Conservation (phyloP, 768 basidiomycete genomes). For the Suillus plorans region DNA sequence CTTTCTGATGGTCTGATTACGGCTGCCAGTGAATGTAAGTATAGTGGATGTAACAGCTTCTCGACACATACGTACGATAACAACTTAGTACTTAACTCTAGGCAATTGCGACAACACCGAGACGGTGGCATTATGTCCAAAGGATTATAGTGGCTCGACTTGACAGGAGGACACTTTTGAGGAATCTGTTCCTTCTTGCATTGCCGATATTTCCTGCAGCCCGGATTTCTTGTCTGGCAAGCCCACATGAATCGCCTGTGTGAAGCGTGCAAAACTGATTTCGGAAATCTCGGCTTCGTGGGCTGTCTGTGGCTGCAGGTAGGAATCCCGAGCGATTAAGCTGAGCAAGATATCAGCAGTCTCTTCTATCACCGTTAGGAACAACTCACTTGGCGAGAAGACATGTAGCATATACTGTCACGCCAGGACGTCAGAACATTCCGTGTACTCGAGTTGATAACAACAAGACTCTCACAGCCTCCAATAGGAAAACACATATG, state of each 20-base stretch:
- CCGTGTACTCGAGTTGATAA: background rate
- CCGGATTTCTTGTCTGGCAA: background rate
- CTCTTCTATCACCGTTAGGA: background rate
- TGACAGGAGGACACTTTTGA: background rate
- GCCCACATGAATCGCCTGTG: background rate
- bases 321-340: constrained; percentile 29
- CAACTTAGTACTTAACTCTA: background rate
- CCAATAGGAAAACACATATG: constrained; percentile 26
- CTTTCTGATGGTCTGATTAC: background rate
- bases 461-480: constrained; percentile 17
- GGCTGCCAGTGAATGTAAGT: background rate
- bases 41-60: background rate
- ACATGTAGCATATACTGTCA: constrained; percentile 27
- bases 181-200: background rate
- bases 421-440: background rate
- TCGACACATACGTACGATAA: background rate
- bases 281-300: background rate
- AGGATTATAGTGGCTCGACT: background rate
- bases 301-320: constrained; percentile 10
- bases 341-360: constrained; percentile 12
- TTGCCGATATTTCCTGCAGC: background rate
- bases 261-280: background rate
- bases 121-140: background rate
- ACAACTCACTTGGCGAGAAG: constrained; percentile 28
- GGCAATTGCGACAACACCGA: background rate